Conservation (phyloP, 2,329 filamentous ascomycete genomes). For the Microascus cirrosus region DNA sequence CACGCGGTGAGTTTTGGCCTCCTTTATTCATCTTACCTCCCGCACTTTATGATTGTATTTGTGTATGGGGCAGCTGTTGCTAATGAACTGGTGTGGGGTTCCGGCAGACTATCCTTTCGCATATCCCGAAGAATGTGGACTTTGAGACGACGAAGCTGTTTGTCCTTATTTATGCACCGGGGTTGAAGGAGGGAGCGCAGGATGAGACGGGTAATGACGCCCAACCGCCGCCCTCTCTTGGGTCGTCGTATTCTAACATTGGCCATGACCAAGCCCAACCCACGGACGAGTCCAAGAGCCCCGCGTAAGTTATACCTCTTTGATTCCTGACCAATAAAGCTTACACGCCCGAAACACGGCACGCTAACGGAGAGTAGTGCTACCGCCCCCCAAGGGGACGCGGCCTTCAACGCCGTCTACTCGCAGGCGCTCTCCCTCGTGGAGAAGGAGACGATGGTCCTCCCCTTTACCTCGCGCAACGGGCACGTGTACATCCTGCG, state of each 20-base stretch:
- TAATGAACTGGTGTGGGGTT: background rate
- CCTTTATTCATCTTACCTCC: background rate
- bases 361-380: background rate
- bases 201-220: conserved; percentile 36
- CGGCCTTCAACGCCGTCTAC: conserved; percentile 69
- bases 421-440: conserved; percentile 69
- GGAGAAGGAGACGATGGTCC: conserved; percentile 73
- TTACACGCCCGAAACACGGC: background rate
- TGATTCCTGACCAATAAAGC: too few relatives aligned
- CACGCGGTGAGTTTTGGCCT: conserved; percentile 58
- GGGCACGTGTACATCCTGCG: conserved; percentile 81
- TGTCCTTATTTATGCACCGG: conserved; percentile 79
- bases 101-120: conserved; percentile 68
- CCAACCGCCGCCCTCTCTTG: conserved; percentile 47
- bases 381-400: conserved; percentile 21
- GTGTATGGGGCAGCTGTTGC: background rate
- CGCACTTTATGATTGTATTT: background rate
- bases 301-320: conserved; percentile 31
- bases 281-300: conserved; percentile 51
- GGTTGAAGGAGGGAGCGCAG: conserved; percentile 52
- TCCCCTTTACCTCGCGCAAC: conserved; percentile 76
- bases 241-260: conserved; percentile 84
- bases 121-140: conserved; percentile 71
- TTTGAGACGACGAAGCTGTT: conserved; percentile 67
- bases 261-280: conserved; percentile 60